Evolutionary conservation across 164 flowering plant genomes (phyloP).

Genomic region (Nymphaea thermarum): DNA sequence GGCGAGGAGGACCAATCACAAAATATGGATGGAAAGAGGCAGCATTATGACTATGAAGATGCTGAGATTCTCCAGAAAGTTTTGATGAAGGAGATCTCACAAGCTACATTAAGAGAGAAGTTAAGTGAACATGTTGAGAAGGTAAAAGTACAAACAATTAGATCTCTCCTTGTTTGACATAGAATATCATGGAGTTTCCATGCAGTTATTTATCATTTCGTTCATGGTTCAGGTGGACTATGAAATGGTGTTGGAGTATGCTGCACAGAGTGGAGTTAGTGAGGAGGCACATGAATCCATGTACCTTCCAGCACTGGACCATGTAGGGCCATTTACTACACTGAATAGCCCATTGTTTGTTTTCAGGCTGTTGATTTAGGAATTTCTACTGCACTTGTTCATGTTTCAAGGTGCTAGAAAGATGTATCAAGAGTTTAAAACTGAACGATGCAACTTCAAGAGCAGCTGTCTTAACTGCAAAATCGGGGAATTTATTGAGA

Average conservation of each 20-base stretch:
- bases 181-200: background rate
- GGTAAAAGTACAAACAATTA: background rate
- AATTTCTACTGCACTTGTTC: too few species aligned
- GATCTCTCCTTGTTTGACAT: background rate
- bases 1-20: background rate
- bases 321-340: constrained; percentile 29
- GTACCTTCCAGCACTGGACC: constrained; percentile 43
- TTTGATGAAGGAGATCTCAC: constrained; percentile 35
- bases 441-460: too few species aligned
- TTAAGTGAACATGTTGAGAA: constrained; percentile 19
- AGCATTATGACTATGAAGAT: constrained; percentile 33
- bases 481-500: too few species aligned
- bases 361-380: constrained; percentile 44
- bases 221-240: constrained; percentile 57
- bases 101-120: constrained; percentile 52
- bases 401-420: too few species aligned
- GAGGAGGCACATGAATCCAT: constrained; percentile 73
- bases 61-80: constrained; percentile 54
- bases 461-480: too few species aligned
- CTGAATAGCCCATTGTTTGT: constrained; percentile 50
- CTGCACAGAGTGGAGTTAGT: constrained; percentile 69
- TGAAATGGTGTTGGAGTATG: constrained; percentile 74
- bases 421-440: too few species aligned
- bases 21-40: constrained; percentile 21
- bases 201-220: background rate